phyloP scores from a whole-genome alignment of 345 rosid genomes.

The Brassica juncea region DNA sequence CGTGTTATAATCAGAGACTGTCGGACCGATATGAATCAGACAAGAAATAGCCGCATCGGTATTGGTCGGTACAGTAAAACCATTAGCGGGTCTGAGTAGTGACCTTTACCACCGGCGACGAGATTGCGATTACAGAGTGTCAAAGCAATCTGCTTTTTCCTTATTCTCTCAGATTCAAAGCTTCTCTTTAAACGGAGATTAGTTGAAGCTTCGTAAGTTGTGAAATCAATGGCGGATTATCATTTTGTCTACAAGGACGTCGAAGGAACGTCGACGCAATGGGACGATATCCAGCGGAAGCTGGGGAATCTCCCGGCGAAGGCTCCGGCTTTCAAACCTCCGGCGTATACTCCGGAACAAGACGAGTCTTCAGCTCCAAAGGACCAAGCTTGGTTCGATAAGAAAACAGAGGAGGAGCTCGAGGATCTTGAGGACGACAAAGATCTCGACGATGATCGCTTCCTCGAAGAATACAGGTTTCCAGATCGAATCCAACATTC shows the following conservation, averaged over 20 bases:
- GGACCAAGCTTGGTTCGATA: slow-evolving; percentile 74
- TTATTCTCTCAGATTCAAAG: slow-evolving; percentile 19
- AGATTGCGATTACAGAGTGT: slow-evolving; percentile 34
- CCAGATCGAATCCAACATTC: slow-evolving; percentile 14
- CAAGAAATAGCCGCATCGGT: not conserved
- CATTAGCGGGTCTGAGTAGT: not conserved
- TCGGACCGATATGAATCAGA: not conserved
- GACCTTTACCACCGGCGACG: slow-evolving; percentile 2
- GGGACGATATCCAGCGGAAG: slow-evolving; percentile 98
- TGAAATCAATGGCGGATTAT: slow-evolving; percentile 71
- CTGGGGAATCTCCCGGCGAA: slow-evolving; percentile 85
- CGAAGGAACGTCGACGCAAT: slow-evolving; percentile 95
- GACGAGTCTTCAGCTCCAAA: slow-evolving; percentile 71
- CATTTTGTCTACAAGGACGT: slow-evolving; percentile 94
- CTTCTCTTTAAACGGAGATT: slow-evolving; percentile 17
- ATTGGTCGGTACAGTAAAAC: not conserved
- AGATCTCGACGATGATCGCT: slow-evolving; percentile 80
- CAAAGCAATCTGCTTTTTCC: slow-evolving; percentile 26
- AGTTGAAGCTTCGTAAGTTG: not conserved
- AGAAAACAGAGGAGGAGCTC: slow-evolving; percentile 79
- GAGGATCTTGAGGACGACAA: slow-evolving; percentile 78
- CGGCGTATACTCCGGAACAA: slow-evolving; percentile 66
- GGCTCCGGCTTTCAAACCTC: slow-evolving; percentile 86
- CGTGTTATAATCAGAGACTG: not conserved
- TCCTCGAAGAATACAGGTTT: slow-evolving; percentile 89